Percentiles rank a stretch among this genome's conserved stretches.
phyloP scores from a whole-genome alignment of 2,329 filamentous ascomycete genomes.

The Dactylellina haptotyla region DNA sequence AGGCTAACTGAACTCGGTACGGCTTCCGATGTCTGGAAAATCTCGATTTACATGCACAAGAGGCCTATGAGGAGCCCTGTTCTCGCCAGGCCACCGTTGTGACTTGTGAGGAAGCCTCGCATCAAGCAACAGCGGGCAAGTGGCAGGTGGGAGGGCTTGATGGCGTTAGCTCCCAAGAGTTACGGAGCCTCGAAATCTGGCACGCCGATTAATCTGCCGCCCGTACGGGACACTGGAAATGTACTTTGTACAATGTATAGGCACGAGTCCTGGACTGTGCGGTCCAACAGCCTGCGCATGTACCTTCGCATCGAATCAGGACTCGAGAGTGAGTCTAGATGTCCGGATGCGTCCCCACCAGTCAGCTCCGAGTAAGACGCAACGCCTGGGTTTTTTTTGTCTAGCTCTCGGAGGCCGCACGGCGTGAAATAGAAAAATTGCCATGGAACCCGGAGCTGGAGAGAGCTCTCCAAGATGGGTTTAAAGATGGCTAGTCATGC shows the following conservation, averaged over 20 bases:
- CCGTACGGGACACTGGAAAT: too few species aligned
- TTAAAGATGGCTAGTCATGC: slow-evolving; percentile 34
- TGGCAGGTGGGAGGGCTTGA: too few species aligned
- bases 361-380: slow-evolving; percentile 34
- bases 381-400: not conserved
- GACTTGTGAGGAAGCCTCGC: not conserved
- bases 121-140: not conserved
- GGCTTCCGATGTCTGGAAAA: slow-evolving; percentile 35
- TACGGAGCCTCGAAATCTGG: not conserved
- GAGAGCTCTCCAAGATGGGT: slow-evolving; percentile 27
- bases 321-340: slow-evolving; percentile 7
- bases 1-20: slow-evolving; percentile 32
- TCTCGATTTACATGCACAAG: not conserved
- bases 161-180: not conserved
- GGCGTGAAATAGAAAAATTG: not conserved
- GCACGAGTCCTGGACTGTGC: too few species aligned
- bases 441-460: too few species aligned
- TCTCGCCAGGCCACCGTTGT: not conserved
- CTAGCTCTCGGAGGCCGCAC: not conserved
- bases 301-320: not conserved
- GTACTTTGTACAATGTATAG: too few species aligned
- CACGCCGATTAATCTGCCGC: slow-evolving; percentile 10
- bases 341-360: slow-evolving; percentile 52
- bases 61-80: not conserved
- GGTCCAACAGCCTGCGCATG: too few species aligned